Conservation (phyloP, 2,329 filamentous ascomycete species). For the Didymella keratinophila region DNA sequence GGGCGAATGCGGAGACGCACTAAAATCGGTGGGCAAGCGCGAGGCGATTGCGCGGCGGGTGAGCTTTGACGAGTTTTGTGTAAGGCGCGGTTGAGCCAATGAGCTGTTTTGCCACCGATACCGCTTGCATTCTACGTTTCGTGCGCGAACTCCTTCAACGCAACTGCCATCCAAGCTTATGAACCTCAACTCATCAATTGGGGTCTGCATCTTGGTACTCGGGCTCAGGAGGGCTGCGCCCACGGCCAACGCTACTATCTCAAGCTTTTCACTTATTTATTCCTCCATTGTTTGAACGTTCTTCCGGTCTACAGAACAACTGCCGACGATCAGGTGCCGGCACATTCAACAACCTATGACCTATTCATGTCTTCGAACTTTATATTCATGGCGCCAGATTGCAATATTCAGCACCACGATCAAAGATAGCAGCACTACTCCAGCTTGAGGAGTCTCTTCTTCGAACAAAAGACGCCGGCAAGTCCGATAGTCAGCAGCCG, state of each 20-base stretch:
- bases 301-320: slow-evolving; percentile 2
- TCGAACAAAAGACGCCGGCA: slow-evolving; percentile 1
- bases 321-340: slow-evolving; percentile 12
- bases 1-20: slow-evolving; percentile 17
- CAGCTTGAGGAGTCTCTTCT: background rate
- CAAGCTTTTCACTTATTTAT: background rate
- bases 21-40: slow-evolving; percentile 12
- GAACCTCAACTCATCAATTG: slow-evolving; percentile 11
- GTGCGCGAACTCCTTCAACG: slow-evolving; percentile 11
- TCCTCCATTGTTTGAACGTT: background rate
- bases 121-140: slow-evolving; percentile 16
- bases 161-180: slow-evolving; percentile 7
- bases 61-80: slow-evolving; percentile 24
- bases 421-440: background rate
- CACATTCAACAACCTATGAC: background rate
- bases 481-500: slow-evolving; percentile 20
- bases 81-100: slow-evolving; percentile 18
- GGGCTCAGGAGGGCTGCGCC: slow-evolving; percentile 14
- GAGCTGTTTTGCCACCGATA: slow-evolving; percentile 9
- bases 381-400: slow-evolving; percentile 6
- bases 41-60: slow-evolving; percentile 20
- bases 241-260: slow-evolving; percentile 1
- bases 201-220: background rate
- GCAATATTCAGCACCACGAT: slow-evolving; percentile 3
- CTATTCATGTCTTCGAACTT: slow-evolving; percentile 8